phyloP scores from a whole-genome alignment of 2,329 filamentous ascomycete species.

The Hypoxylon sp. region DNA sequence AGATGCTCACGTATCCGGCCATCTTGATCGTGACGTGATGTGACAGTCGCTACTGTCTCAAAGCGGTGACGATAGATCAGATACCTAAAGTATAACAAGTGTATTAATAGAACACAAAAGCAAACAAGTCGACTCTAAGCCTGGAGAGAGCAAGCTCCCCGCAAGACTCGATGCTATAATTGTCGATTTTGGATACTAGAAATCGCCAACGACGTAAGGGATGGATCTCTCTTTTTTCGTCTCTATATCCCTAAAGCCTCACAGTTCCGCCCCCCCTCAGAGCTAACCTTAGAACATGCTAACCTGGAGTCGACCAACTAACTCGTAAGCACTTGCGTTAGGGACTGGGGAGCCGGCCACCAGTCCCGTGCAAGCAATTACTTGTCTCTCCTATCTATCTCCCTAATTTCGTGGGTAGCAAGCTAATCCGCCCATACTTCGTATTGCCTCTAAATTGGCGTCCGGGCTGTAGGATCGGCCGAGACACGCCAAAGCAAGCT shows the following conservation, averaged over 20 bases:
- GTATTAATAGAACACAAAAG: neutral
- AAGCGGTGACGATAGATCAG: neutral
- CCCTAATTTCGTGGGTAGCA: neutral
- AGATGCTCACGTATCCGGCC: conserved; percentile 36
- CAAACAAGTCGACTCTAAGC: conserved; percentile 7
- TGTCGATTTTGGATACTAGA: neutral
- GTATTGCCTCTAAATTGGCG: conserved; percentile 9
- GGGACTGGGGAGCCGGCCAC: conserved; percentile 6
- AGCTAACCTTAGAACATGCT: neutral
- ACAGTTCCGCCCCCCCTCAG: conserved; percentile 4
- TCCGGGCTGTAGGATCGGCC: conserved; percentile 5
- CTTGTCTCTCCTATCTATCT: conserved; percentile 11
- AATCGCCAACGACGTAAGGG: conserved; percentile 11
- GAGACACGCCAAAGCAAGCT: conserved; percentile 21
- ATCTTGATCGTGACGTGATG: conserved; percentile 24
- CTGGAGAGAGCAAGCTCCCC: neutral
- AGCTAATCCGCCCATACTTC: conserved; percentile 3
- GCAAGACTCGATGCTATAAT: conserved; percentile 2
- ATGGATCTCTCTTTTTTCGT: conserved; percentile 5
- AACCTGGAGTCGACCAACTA: conserved; percentile 7
- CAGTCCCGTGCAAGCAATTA: conserved; percentile 24
- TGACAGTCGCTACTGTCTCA: neutral
- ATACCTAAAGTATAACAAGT: neutral
- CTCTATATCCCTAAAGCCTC: conserved; percentile 2
- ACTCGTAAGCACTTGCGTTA: conserved; percentile 24